Conservation (phyloP, 1,284 basidiomycete genomes). For the Ustilago loliicola region DNA sequence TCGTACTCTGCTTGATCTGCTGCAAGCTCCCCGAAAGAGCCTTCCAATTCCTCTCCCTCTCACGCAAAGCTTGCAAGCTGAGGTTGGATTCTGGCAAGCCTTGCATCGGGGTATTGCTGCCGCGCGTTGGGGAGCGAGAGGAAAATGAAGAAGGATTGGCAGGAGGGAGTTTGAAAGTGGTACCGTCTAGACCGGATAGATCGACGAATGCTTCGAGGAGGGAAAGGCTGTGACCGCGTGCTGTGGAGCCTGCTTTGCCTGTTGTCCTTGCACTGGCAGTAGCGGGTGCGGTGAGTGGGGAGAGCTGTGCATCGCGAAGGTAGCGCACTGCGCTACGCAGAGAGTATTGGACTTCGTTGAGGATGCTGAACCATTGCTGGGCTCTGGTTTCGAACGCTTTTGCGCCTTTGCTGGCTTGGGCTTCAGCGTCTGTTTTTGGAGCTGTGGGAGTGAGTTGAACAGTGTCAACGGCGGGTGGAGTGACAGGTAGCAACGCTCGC, state of each 20-base stretch:
- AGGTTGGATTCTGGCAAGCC: slow-evolving; percentile 29
- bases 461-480: slow-evolving; percentile 5
- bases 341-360: slow-evolving; percentile 57
- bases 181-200: slow-evolving; percentile 33
- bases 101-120: background rate
- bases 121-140: background rate
- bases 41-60: slow-evolving; percentile 47
- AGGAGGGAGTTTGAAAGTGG: slow-evolving; percentile 42
- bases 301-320: slow-evolving; percentile 42
- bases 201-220: slow-evolving; percentile 52
- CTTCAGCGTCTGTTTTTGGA: background rate
- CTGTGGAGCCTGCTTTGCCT: slow-evolving; percentile 45
- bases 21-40: slow-evolving; percentile 37
- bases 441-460: slow-evolving; percentile 5
- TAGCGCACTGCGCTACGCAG: slow-evolving; percentile 42
- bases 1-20: slow-evolving; percentile 24
- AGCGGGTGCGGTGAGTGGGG: slow-evolving; percentile 33
- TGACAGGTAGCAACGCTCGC: slow-evolving; percentile 36
- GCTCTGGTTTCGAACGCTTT: slow-evolving; percentile 50
- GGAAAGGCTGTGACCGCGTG: slow-evolving; percentile 40
- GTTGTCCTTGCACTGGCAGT: slow-evolving; percentile 27
- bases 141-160: background rate
- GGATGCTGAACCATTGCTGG: slow-evolving; percentile 53
- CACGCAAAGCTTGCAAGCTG: slow-evolving; percentile 42
- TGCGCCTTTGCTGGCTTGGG: slow-evolving; percentile 14